Evolutionary conservation across 805 yeast genomes (phyloP), one percentile per base, ranked within the genome.

Genomic region (Yarrowia alimentaria): DNA sequence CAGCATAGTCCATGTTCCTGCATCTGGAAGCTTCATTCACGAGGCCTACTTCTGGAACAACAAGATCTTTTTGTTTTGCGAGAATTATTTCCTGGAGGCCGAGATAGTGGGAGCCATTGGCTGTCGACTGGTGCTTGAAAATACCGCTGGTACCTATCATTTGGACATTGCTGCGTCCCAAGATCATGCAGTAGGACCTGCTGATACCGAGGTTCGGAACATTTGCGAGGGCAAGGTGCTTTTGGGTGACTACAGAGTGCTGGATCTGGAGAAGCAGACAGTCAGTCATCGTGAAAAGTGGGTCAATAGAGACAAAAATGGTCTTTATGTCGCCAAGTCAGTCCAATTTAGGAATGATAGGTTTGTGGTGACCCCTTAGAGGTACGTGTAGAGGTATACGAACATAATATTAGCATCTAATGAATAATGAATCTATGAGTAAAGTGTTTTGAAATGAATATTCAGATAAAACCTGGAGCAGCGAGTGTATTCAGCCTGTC

Each of bases 1-100:
- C 7, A 40, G 30, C 4, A 26, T 40, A 5, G 19, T 26, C 2
- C 47, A 40, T 13, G 33, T 26, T 3, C 24, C 24, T 7, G 33
- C 18, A 10, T 13, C n/a, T 3, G 47, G 33, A 13, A 40, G 33
- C 19, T 3, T 20, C 24, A 18, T 40, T 13, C 25, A 29, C 7
- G 47, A 40, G 8, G 47, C 47, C n/a, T 40, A 40, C 33, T 28
- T 40, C 17, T 28, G 32, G 32, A 28, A 40, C 25, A 40, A 40
- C 33, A 40, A 40, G 26, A 2, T 40, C 19, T 40, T 28, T 28
- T 18, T 40, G 4, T 40, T 40, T 8, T 19, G 47, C 25, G 33
- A 40, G 16, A 40, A 40, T 24, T 40, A 19, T 13, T 40, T 40
- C 6, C 3, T 40, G 33, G 33, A 40, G 19, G 47, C 47, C 3